Evolutionary conservation across 257 asterid genomes (phyloP).

Genomic region (Handroanthus guayacan): DNA sequence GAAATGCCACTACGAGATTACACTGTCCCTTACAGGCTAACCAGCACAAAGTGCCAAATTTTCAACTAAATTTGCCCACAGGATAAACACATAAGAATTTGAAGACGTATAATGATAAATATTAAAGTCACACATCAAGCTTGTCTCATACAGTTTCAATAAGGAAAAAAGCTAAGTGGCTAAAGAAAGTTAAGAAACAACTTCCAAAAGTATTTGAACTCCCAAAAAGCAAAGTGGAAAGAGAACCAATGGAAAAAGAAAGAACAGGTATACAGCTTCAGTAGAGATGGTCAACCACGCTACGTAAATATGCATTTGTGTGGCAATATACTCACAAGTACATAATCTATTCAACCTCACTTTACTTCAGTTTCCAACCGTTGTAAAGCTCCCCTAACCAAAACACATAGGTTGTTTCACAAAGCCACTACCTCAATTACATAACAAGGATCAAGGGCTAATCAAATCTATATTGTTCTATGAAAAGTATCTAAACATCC

Average conservation of each 20-base stretch:
- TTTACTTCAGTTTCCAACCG: neutral
- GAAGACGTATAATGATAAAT: neutral
- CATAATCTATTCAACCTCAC: neutral
- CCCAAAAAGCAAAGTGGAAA: slow-evolving; percentile 1
- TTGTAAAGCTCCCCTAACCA: neutral
- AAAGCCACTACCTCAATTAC: neutral
- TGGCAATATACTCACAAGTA: neutral
- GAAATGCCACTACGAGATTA: neutral
- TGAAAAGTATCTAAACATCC: neutral
- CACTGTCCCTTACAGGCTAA: slow-evolving; percentile 1
- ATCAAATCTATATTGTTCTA: neutral
- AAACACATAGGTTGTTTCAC: neutral
- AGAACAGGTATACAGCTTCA: slow-evolving; percentile 1
- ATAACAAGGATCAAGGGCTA: neutral
- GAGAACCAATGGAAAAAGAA: neutral
- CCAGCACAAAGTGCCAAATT: neutral
- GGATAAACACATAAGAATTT: neutral
- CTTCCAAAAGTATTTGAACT: neutral
- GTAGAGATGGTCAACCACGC: neutral
- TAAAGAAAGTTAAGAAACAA: neutral
- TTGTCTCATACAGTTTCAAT: neutral
- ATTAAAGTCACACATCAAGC: neutral
- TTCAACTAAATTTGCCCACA: neutral
- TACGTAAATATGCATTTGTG: neutral
- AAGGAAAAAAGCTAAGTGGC: neutral